These are phyloP conservation scores for Penicillium sp. DNA, from an alignment of 2,329 filamentous ascomycete genomes.

Conservation along the genomic window DNA sequence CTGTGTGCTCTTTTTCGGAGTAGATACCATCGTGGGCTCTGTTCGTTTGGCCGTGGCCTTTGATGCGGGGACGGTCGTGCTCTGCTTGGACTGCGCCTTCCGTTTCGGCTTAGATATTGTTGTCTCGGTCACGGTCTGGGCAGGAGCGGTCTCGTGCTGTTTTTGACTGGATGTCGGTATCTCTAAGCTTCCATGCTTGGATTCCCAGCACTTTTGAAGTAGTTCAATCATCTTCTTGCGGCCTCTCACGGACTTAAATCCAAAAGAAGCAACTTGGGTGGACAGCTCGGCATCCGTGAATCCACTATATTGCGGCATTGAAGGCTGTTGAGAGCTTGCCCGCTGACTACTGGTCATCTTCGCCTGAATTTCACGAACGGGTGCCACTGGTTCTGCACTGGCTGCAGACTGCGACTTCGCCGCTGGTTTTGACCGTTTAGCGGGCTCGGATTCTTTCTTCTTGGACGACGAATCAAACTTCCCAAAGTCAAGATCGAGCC, in stretches of 20 bases:
- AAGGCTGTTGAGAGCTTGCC: slow-evolving; percentile 3
- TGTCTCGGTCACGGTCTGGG: not conserved
- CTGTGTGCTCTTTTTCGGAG: slow-evolving; percentile 1
- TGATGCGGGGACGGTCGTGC: not conserved
- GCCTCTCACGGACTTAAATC: slow-evolving; percentile 68
- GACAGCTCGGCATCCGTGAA: slow-evolving; percentile 61
- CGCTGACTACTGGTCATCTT: not conserved
- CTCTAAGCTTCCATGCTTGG: slow-evolving; percentile 42
- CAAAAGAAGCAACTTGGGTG: slow-evolving; percentile 59
- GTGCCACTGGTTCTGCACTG: not conserved
- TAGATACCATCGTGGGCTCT: not conserved
- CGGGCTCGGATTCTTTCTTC: not conserved
- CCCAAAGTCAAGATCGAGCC: slow-evolving; percentile 17
- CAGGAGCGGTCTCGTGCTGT: not conserved
- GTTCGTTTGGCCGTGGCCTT: not conserved
- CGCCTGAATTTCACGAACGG: not conserved
- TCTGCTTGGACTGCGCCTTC: slow-evolving; percentile 8
- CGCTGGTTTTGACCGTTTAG: not conserved
- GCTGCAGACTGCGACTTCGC: not conserved
- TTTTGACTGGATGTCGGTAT: not conserved
- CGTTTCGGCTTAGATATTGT: slow-evolving; percentile 7
- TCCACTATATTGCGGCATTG: slow-evolving; percentile 56
- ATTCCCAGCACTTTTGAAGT: slow-evolving; percentile 66
- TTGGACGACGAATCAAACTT: slow-evolving; percentile 6
- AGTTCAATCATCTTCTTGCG: slow-evolving; percentile 66